phyloP scores from a whole-genome alignment of 2,329 filamentous ascomycete genomes.

The Colletotrichum kahawae region DNA sequence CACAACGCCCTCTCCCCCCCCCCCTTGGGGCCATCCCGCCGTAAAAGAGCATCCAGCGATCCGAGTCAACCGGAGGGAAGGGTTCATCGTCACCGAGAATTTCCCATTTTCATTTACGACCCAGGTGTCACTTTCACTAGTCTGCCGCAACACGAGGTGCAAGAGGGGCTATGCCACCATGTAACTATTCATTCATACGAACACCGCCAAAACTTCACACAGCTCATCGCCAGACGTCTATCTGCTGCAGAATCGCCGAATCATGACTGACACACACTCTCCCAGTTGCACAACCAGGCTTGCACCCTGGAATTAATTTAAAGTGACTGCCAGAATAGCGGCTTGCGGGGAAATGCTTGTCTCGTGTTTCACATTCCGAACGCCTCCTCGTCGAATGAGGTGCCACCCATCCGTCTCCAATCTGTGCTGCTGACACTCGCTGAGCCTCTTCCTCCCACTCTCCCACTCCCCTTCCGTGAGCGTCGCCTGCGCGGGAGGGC shows the following conservation, averaged over 20 bases:
- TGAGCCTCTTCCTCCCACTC: not conserved
- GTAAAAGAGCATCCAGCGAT: not conserved
- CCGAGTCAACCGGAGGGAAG: not conserved
- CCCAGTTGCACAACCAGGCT: not conserved
- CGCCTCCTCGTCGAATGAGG: not conserved
- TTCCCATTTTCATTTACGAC: not conserved
- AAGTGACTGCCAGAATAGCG: not conserved
- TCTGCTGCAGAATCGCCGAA: not conserved
- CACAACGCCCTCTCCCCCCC: not conserved
- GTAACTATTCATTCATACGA: not conserved
- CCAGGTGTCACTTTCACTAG: not conserved
- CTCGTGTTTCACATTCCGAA: conserved; percentile 13
- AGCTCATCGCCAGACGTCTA: not conserved
- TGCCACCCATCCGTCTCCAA: not conserved
- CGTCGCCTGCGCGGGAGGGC: not conserved
- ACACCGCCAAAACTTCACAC: too few relatives aligned
- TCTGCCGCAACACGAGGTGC: not conserved
- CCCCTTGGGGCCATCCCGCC: not conserved
- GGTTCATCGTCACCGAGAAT: not conserved
- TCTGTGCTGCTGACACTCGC: not conserved
- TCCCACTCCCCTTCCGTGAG: not conserved
- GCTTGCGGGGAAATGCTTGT: conserved; percentile 21
- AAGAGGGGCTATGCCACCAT: not conserved
- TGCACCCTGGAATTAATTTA: not conserved
- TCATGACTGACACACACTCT: not conserved